Base-by-base conservation (phyloP, 352 stramenopile genomes). In the Phytophthora ohioensis region DNA sequence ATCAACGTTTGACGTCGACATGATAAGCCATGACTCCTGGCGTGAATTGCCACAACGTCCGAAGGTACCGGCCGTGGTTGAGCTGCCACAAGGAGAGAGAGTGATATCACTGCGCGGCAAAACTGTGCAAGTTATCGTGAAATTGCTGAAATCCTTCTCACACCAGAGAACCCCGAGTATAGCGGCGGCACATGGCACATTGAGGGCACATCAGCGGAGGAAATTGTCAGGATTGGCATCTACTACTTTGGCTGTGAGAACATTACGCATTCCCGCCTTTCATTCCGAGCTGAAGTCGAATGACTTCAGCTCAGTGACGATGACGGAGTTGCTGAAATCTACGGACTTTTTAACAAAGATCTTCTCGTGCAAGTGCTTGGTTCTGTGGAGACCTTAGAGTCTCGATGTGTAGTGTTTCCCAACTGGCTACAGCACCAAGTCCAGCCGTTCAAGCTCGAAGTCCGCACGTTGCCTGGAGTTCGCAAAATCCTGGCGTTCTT, bases 171-270 rank as follows among this genome's bases (percentile, higher is more conserved):
- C 2, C 68, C 79, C 7, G 49, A 41, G 15, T 87, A 88, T 67
- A 45, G 32, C 3, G 78, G 81, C 3, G 81, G 81, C 4, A 57
- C 61, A 12, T 90, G 80, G 80, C 79, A 90, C 38, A 71, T 87
- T 17, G 81, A 90, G 65, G 81, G 78, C n/a, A 85, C 54, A 10
- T 31, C 56, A 31, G 42, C 62, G 3, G 80, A 90, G 49, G 58
- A 68, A 11, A 88, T 90, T 48, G 52, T 83, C n/a, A 76, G 75
- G 3, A 85, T 76, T 17, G 78, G 73, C 3, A 72, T 87, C 32
- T 82, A 84, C 53, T 88, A 90, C 67, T 85, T 87, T 70, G 76
- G 48, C 15, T 75, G 49, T 17, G 70, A 87, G 41, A 88, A 90
- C 46, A 73, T 87, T 51, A 80, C 67, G 13, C 59, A 77, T 17